Conservation (phyloP, 2,329 filamentous ascomycete species). For the Nectriaceae sp. region DNA sequence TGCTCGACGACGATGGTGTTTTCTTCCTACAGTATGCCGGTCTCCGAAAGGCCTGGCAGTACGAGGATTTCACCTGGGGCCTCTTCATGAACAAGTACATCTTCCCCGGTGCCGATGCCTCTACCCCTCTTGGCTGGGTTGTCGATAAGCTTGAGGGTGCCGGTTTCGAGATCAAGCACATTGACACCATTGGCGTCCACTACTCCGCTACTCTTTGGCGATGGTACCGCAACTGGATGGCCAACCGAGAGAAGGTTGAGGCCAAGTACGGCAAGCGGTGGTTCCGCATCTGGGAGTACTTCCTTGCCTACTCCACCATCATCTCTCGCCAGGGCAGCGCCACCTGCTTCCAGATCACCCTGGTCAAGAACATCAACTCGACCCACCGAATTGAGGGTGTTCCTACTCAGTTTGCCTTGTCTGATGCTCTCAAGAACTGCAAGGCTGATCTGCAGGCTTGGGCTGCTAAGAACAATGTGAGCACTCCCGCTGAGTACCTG, state of each 20-base stretch:
- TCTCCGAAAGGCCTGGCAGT: conserved; percentile 93
- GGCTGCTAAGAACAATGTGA: conserved; percentile 40
- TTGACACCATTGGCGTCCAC: conserved; percentile 95
- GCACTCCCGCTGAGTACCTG: conserved; percentile 33
- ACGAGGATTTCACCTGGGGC: conserved; percentile 97
- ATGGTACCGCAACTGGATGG: conserved; percentile 99
- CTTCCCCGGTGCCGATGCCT: conserved; percentile 96
- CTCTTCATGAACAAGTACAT: conserved; percentile 99
- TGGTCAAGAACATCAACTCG: conserved; percentile 92
- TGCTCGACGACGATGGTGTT: conserved; percentile 94
- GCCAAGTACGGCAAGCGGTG: conserved; percentile 94
- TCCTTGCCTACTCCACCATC: conserved; percentile 85
- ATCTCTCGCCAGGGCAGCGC: conserved; percentile 81
- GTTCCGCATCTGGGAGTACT: conserved; percentile 96
- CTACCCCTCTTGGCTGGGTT: conserved; percentile 87
- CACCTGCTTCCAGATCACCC: conserved; percentile 84
- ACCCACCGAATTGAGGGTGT: conserved; percentile 83
- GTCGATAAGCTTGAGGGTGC: conserved; percentile 79
- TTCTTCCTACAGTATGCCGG: conserved; percentile 97
- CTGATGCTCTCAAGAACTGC: conserved; percentile 55
- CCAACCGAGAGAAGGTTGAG: conserved; percentile 86
- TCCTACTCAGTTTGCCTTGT: conserved; percentile 67
- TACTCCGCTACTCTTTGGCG: conserved; percentile 96
- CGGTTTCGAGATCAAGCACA: conserved; percentile 74
- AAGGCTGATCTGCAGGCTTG: conserved; percentile 36